Evolutionary conservation across 176 grass and related monocot species (phyloP).

Genomic region (Miscanthus lutarioriparius): DNA sequence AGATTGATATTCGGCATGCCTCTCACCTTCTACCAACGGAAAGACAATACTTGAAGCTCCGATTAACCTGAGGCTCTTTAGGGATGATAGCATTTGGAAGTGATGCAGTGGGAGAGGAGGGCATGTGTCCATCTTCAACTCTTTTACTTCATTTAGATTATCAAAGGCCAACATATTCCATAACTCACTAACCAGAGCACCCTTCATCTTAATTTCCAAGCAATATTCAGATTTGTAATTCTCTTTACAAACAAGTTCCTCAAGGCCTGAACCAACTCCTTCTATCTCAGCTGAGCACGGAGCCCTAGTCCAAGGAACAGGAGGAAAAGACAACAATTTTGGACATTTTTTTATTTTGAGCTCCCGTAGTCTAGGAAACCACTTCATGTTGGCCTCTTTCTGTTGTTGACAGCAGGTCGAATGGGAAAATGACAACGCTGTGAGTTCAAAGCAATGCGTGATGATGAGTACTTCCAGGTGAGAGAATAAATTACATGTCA

Average conservation of each 20-base stretch:
- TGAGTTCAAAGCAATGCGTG: neutral
- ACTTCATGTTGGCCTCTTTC: neutral
- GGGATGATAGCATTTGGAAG: neutral
- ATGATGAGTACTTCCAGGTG: neutral
- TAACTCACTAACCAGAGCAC: neutral
- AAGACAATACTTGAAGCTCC: accelerated
- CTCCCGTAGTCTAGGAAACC: neutral
- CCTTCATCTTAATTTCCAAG: neutral
- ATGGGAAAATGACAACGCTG: neutral
- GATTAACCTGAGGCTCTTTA: neutral
- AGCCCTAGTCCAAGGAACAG: neutral
- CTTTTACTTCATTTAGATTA: neutral
- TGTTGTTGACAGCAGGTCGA: neutral
- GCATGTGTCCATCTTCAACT: accelerated
- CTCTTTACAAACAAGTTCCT: accelerated
- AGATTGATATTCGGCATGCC: neutral
- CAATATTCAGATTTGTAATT: neutral
- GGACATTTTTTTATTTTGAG: neutral
- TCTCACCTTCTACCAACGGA: accelerated
- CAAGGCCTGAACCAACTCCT: neutral
- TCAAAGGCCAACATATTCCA: neutral
- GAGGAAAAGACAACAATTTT: neutral
- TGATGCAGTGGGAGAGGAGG: neutral
- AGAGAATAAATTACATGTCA: neutral
- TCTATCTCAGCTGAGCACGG: neutral